phyloP scores from a whole-genome alignment of 2,329 filamentous ascomycete genomes.

The Diaporthe destruens region DNA sequence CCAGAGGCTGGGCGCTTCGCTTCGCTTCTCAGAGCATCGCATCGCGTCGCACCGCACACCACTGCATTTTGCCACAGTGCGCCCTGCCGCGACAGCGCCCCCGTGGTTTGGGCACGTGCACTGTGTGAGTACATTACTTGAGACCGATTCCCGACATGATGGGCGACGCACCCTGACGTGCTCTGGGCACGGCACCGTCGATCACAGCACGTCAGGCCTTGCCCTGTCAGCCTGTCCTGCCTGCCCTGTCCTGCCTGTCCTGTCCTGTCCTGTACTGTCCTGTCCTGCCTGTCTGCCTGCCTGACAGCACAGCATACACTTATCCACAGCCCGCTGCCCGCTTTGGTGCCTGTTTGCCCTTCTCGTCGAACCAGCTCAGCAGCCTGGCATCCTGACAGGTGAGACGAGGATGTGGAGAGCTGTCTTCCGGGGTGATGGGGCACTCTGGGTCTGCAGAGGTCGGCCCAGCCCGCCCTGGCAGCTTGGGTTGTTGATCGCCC shows the following conservation, averaged over 20 bases:
- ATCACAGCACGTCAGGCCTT: constrained; percentile 21
- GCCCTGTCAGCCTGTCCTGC: constrained; percentile 19
- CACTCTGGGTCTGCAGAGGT: constrained; percentile 5
- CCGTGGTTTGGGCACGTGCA: constrained; percentile 8
- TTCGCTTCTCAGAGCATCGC: constrained; percentile 11
- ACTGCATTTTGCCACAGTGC: constrained; percentile 17
- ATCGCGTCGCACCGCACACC: constrained; percentile 8
- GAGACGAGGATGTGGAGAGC: constrained; percentile 20
- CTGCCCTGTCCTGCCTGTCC: neutral
- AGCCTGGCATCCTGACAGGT: neutral
- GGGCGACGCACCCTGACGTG: constrained; percentile 30
- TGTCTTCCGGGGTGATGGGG: constrained; percentile 19
- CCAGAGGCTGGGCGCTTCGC: constrained; percentile 24
- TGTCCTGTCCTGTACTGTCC: neutral
- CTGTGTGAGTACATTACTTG: constrained; percentile 22
- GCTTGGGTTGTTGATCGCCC: constrained; percentile 14
- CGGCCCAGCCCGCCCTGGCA: constrained; percentile 31
- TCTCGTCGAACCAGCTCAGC: neutral
- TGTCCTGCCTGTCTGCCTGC: neutral
- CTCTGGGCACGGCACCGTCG: constrained; percentile 31
- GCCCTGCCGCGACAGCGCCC: neutral
- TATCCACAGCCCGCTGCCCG: neutral
- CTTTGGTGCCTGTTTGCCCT: constrained; percentile 2
- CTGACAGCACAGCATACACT: constrained; percentile 3
- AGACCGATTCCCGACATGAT: constrained; percentile 34